A percentile compares a stretch with the other conserved stretches of the same genome.
Conservation (phyloP, 176 grass and related monocot species). For the Musa beccarii region DNA sequence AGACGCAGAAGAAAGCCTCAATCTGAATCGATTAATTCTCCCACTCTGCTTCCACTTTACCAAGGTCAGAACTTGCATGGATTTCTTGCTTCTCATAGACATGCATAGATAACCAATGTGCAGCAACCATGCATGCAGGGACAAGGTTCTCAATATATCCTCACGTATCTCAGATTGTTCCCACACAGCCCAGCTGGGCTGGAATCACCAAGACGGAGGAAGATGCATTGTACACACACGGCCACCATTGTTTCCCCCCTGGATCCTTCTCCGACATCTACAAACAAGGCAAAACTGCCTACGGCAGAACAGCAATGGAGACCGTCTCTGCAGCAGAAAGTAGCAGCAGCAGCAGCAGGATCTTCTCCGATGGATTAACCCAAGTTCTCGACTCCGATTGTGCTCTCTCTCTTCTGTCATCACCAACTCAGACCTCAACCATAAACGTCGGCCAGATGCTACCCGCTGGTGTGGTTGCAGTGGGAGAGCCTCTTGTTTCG, state of each 20-base stretch:
- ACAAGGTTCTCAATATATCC: not conserved
- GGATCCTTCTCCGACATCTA: slow-evolving; percentile 36
- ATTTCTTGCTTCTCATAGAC: not conserved
- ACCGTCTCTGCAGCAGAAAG: not conserved
- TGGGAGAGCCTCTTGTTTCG: not conserved
- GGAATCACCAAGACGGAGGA: not conserved
- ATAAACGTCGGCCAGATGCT: slow-evolving; percentile 5
- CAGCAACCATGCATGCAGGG: not conserved
- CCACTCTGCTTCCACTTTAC: slow-evolving; percentile 43
- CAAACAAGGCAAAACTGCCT: not conserved
- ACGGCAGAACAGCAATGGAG: not conserved
- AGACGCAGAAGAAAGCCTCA: slow-evolving; percentile 75
- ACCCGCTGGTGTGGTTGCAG: not conserved
- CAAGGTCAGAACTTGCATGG: slow-evolving; percentile 41
- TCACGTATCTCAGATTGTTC: not conserved
- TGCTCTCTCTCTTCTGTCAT: slow-evolving; percentile 99
- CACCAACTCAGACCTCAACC: slow-evolving; percentile 17
- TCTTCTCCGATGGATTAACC: slow-evolving; percentile 14
- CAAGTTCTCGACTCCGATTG: slow-evolving; percentile 37
- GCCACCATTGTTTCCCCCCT: slow-evolving; percentile 29
- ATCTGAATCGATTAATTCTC: slow-evolving; percentile 46
- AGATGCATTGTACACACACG: not conserved
- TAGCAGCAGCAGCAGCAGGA: not conserved
- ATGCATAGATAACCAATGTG: not conserved
- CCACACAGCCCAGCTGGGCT: not conserved